Evolutionary conservation across 1,139 yeast genomes (phyloP).

Genomic region (Candida neerlandica): DNA sequence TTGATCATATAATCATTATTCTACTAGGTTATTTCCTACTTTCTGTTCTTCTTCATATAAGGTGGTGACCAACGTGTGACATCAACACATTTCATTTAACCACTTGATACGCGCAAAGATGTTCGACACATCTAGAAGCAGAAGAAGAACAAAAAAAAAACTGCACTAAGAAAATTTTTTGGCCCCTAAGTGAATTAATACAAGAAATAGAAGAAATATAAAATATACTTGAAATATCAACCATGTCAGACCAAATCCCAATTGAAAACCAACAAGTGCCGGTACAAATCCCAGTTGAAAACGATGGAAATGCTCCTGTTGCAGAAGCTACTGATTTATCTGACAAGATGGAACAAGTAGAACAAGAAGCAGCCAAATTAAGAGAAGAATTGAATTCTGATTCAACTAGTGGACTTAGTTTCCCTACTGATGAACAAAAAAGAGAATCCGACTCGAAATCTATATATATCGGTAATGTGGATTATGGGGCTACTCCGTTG

Average conservation of each 20-base stretch:
- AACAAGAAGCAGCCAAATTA: constrained; percentile 30
- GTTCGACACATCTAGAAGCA: too few relatives aligned
- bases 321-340: constrained; percentile 3
- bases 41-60: too few relatives aligned
- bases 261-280: constrained; percentile 17
- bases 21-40: too few relatives aligned
- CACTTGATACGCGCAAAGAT: too few relatives aligned
- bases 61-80: too few relatives aligned
- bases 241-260: constrained; percentile 20
- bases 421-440: constrained; percentile 34
- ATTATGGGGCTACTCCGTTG: constrained; percentile 75
- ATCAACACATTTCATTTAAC: too few relatives aligned
- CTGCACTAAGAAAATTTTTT: not conserved
- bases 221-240: not conserved
- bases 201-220: not conserved
- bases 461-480: constrained; percentile 86
- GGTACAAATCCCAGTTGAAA: constrained; percentile 1
- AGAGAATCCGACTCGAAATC: constrained; percentile 70
- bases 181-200: too few relatives aligned
- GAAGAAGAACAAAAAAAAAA: not conserved
- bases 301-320: not conserved
- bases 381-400: constrained; percentile 25
- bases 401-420: constrained; percentile 10
- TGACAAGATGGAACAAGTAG: constrained; percentile 28
- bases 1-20: too few relatives aligned